A percentile compares a stretch with the other conserved stretches of the same genome.
Conservation (phyloP, 768 basidiomycete species). For the Trametes cinnabarina region DNA sequence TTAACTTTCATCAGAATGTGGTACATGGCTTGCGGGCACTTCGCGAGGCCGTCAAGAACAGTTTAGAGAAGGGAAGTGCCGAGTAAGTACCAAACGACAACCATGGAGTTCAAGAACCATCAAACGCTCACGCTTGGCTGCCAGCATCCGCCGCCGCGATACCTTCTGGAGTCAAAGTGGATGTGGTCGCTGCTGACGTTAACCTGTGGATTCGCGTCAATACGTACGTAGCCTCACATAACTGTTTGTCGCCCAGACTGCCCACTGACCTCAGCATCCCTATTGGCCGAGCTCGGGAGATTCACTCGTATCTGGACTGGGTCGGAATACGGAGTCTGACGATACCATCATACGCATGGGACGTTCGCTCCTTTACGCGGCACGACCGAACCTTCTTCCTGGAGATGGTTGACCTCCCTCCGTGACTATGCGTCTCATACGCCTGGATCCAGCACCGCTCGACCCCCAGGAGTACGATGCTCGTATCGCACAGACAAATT, state of each 20-base stretch:
- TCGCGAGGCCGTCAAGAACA: constrained; percentile 39
- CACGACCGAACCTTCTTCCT: constrained; percentile 51
- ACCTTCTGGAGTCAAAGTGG: constrained; percentile 61
- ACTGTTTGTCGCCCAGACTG: neutral
- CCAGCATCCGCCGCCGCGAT: constrained; percentile 17
- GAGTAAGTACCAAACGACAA: too few species aligned
- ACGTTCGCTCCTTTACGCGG: constrained; percentile 62
- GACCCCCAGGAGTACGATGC: constrained; percentile 40
- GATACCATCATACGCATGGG: constrained; percentile 76
- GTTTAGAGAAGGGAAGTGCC: constrained; percentile 38
- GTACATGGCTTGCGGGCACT: constrained; percentile 43
- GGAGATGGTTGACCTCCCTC: constrained; percentile 37
- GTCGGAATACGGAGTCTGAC: constrained; percentile 57
- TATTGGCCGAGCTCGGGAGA: constrained; percentile 82
- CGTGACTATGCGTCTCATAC: constrained; percentile 65
- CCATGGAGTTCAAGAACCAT: neutral
- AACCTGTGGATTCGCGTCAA: constrained; percentile 81
- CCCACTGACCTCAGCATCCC: constrained; percentile 1
- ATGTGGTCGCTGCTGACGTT: constrained; percentile 76
- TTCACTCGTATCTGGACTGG: constrained; percentile 76
- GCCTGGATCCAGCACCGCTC: constrained; percentile 49
- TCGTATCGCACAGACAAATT: constrained; percentile 56
- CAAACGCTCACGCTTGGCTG: neutral
- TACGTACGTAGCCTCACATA: constrained; percentile 54
- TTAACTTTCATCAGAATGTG: constrained; percentile 17